Evolutionary conservation across 2,329 filamentous ascomycete genomes (phyloP).

Genomic region (Lasiodiplodia sp.): DNA sequence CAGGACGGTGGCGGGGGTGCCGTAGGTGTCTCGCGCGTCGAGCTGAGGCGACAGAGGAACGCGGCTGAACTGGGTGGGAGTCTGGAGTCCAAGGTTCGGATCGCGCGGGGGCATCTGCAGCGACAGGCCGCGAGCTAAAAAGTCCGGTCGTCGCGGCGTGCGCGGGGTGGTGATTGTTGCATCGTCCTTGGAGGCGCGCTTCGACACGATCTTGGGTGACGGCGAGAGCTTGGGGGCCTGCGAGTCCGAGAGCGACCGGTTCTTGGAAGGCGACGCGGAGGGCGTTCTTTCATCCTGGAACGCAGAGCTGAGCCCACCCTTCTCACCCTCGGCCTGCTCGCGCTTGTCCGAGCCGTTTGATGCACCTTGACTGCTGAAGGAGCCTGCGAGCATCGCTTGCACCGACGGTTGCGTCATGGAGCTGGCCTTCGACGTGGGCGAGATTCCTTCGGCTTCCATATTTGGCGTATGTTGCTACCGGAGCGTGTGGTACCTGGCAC

Average conservation of each 20-base stretch:
- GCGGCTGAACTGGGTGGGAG: constrained; percentile 60
- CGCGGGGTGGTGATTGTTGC: constrained; percentile 50
- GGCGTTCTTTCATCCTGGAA: constrained; percentile 38
- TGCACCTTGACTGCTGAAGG: constrained; percentile 19
- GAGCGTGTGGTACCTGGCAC: not conserved
- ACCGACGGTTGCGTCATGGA: constrained; percentile 29
- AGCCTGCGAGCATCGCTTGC: constrained; percentile 22
- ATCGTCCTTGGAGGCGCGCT: constrained; percentile 55
- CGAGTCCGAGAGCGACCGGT: constrained; percentile 55
- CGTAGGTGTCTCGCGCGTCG: constrained; percentile 83
- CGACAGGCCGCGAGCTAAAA: constrained; percentile 69
- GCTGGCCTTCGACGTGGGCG: constrained; percentile 20
- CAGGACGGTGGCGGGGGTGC: constrained; percentile 85
- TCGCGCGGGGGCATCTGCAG: constrained; percentile 72
- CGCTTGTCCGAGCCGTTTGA: constrained; percentile 13
- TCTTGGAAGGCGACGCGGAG: constrained; percentile 49
- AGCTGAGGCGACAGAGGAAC: constrained; percentile 83
- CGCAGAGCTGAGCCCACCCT: constrained; percentile 24
- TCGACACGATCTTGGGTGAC: constrained; percentile 50
- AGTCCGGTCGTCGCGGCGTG: constrained; percentile 75
- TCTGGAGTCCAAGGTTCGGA: constrained; percentile 45
- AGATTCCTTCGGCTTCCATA: constrained; percentile 28
- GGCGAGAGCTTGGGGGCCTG: constrained; percentile 51
- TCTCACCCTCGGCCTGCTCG: constrained; percentile 14
- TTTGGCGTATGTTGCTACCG: constrained; percentile 17